A percentile compares a stretch with the other conserved stretches of the same genome.
Evolutionary conservation across 2,329 filamentous ascomycete species (phyloP).

Genomic region (Endocalyx cinctus): DNA sequence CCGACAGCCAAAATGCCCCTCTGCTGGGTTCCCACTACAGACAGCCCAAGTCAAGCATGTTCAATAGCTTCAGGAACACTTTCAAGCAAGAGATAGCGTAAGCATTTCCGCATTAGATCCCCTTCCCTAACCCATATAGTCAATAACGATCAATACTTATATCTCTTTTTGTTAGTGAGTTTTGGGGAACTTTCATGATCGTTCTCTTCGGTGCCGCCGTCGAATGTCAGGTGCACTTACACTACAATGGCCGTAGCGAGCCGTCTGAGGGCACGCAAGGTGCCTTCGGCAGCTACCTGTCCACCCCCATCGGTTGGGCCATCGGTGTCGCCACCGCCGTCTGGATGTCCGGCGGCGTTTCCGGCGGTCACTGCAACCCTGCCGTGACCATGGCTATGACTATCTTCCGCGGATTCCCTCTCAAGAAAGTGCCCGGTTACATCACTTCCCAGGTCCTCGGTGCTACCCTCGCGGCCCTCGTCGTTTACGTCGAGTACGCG

Average conservation of each 20-base stretch:
- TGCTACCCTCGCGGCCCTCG: conserved; percentile 9
- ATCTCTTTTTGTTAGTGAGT: conserved; percentile 3
- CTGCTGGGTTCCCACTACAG: no score
- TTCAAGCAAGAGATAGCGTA: conserved; percentile 4
- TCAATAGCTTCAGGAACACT: neutral
- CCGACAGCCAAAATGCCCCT: no score
- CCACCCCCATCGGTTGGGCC: conserved; percentile 1
- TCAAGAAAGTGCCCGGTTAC: conserved; percentile 10
- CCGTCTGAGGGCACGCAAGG: neutral
- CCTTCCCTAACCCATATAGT: no score
- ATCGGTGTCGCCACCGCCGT: conserved; percentile 3
- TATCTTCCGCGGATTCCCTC: conserved; percentile 13
- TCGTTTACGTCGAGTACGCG: conserved; percentile 4
- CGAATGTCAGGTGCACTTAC: conserved; percentile 4
- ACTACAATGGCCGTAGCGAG: conserved; percentile 2
- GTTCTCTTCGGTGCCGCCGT: conserved; percentile 6
- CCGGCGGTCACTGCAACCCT: conserved; percentile 14
- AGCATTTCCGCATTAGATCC: no score
- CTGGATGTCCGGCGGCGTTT: conserved; percentile 13
- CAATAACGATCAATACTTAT: no score
- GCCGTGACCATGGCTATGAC: conserved; percentile 10
- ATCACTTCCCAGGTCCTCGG: conserved; percentile 11
- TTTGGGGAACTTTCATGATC: conserved; percentile 7
- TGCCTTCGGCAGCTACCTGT: conserved; percentile 2
- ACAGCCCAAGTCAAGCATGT: no score